Evolutionary conservation across 768 basidiomycete species (phyloP), one percentile per base, ranked within the genome.

Genomic region (Lanmaoa rubissima): DNA sequence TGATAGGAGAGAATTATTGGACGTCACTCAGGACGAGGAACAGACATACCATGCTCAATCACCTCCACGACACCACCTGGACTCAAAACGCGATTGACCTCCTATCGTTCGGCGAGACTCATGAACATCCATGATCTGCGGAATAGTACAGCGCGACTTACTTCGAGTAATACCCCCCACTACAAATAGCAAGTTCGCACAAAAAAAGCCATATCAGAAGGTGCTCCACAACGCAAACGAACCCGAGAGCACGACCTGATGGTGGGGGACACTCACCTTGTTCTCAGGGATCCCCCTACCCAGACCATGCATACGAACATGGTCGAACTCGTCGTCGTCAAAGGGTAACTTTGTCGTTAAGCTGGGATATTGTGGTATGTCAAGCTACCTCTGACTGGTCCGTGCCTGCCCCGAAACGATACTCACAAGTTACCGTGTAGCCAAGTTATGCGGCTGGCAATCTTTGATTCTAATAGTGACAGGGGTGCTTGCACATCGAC

Each of bases 281-380:
- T 85, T 88, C 67, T 91, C 90, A 7, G 87, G 88, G 32, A 90
- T 82, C 16, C 82, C 88, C 63, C 78, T 78, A 1, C 87, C 82
- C 55, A 90, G 81, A 48, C 76, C 74, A 57, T 82, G 78, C 49
- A 91, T 81, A 62, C 87, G 90, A n/a, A 92, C 83, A 68, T 88
- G 83, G 69, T 92, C 90, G 58, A 92, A 92, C 62, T 87, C 83
- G 57, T 91, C 88, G 53, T 91, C 90, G 16, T 90, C 88, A 65
- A 90, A 92, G 0, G 90, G 90, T 19, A 92, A 76, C 62, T 79
- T 87, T 12, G 83, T 88, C 46, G 88, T 88, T 62, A 92, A 71
- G 69, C 89, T 91, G 59, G 36, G 17, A 52, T 26, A 17, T 43
- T 5, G 42, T 24, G 4, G 17, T 12, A 21, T 36, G 43, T 64